Conservation (phyloP, 257 asterid genomes). For the Solanum appendiculatum region DNA sequence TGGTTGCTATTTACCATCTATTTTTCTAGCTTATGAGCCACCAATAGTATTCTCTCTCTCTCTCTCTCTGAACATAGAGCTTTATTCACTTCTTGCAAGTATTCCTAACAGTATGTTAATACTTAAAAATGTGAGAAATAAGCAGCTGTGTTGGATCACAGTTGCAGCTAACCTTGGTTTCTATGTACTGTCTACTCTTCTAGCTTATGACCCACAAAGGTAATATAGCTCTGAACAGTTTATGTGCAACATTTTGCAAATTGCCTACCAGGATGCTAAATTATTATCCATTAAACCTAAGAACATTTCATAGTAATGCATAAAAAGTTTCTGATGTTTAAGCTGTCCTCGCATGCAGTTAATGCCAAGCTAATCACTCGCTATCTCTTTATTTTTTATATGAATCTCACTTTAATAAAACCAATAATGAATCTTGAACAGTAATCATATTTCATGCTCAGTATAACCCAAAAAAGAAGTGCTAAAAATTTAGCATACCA, state of each 20-base stretch:
- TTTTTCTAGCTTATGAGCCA: neutral
- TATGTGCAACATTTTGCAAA: neutral
- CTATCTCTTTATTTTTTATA: neutral
- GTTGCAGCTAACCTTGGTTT: neutral
- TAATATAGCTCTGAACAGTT: neutral
- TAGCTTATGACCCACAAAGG: neutral
- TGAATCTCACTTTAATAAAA: neutral
- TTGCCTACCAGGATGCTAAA: neutral
- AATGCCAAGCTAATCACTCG: neutral
- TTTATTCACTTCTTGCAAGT: neutral
- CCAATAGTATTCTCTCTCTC: neutral
- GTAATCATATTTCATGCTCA: neutral
- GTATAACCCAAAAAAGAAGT: neutral
- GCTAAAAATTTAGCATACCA: constrained; percentile 32
- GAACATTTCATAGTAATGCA: neutral
- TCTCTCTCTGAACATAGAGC: neutral
- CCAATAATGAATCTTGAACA: neutral
- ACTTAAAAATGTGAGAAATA: neutral
- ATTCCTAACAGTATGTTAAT: neutral
- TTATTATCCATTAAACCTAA: neutral
- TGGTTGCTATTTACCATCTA: neutral
- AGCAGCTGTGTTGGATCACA: neutral
- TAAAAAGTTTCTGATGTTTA: neutral
- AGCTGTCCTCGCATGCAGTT: neutral
- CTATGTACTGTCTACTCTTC: neutral